These are phyloP conservation scores for Cyclanthera cordifolia DNA, from an alignment of 306 rosid species.

Conservation along the genomic window DNA sequence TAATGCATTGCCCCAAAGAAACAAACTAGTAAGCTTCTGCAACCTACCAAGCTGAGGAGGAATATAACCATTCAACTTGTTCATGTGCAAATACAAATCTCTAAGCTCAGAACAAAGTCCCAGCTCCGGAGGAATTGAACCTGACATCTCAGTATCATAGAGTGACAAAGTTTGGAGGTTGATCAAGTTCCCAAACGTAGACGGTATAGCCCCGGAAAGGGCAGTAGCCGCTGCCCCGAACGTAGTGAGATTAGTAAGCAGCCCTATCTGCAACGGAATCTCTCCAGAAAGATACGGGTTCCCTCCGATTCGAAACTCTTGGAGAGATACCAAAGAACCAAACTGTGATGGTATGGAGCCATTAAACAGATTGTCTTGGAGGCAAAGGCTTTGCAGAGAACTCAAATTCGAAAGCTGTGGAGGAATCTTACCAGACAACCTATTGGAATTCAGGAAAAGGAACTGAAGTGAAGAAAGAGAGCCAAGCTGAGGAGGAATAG, in stretches of 20 bases:
- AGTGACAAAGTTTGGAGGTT: constrained; percentile 75
- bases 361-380: constrained; percentile 57
- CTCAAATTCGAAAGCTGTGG: constrained; percentile 52
- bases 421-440: constrained; percentile 61
- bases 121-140: constrained; percentile 63
- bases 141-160: constrained; percentile 69
- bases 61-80: constrained; percentile 63
- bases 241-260: constrained; percentile 69
- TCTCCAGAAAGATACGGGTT: constrained; percentile 70
- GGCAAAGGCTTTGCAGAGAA: constrained; percentile 65
- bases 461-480: constrained; percentile 63
- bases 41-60: constrained; percentile 64
- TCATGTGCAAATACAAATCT: constrained; percentile 68
- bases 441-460: constrained; percentile 71
- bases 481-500: constrained; percentile 74
- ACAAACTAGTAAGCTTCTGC: constrained; percentile 70
- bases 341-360: constrained; percentile 75
- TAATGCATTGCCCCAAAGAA: constrained; percentile 70
- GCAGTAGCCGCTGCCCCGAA: constrained; percentile 92
- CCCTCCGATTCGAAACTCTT: constrained; percentile 81
- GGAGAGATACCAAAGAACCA: constrained; percentile 64
- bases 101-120: constrained; percentile 76
- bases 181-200: constrained; percentile 71
- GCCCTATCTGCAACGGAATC: constrained; percentile 60
- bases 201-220: constrained; percentile 71